Conservation (phyloP, 441 rosid genomes). For the Gossypium lobatum region DNA sequence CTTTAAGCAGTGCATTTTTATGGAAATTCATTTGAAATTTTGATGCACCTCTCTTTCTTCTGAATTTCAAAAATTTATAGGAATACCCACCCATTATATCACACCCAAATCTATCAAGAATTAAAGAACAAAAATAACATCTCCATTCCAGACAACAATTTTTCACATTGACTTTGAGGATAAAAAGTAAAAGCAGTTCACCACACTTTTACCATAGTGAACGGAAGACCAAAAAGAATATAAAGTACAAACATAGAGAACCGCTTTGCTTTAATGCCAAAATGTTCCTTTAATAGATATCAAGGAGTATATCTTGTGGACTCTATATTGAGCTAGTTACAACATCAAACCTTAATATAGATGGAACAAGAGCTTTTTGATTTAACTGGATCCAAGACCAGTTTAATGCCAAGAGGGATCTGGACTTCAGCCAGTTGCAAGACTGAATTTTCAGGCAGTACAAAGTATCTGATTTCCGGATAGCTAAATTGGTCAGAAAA, state of each 20-base stretch:
- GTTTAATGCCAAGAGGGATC: not conserved
- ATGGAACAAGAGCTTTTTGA: not conserved
- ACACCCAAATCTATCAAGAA: not conserved
- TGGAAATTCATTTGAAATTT: not conserved
- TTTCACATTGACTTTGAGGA: not conserved
- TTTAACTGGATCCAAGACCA: not conserved
- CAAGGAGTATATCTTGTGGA: not conserved
- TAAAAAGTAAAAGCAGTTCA: not conserved
- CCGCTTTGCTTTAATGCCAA: not conserved
- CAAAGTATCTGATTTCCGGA: not conserved
- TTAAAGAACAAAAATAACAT: not conserved
- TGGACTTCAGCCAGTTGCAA: not conserved
- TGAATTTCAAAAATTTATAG: not conserved
- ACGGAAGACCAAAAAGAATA: not conserved
- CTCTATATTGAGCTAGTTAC: not conserved
- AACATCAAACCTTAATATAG: not conserved
- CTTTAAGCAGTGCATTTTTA: not conserved
- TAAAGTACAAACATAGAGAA: not conserved
- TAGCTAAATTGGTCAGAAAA: not conserved
- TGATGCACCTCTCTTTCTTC: not conserved
- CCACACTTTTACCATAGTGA: not conserved
- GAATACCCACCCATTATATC: not conserved
- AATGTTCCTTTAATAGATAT: not conserved
- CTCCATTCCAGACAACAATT: not conserved
- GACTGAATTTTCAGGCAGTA: not conserved